These are phyloP conservation scores for Penicillium ochrochloron DNA, from an alignment of 495 filamentous ascomycete genomes.

Conservation along the genomic window DNA sequence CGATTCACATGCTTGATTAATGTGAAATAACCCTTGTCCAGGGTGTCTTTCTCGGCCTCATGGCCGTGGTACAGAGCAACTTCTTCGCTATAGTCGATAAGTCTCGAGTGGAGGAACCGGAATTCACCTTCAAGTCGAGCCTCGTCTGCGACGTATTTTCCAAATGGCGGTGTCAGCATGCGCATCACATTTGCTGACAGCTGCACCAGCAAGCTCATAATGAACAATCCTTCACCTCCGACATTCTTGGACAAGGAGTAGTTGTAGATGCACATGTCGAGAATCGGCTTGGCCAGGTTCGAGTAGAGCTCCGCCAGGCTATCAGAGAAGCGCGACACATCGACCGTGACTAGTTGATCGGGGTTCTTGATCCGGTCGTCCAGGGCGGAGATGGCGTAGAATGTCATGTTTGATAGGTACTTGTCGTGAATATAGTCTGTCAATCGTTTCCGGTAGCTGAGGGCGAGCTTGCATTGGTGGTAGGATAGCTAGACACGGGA, in stretches of 20 bases:
- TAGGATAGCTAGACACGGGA: slow-evolving; percentile 75
- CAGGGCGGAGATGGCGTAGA: slow-evolving; percentile 92
- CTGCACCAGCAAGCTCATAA: slow-evolving; percentile 93
- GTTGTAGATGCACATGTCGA: slow-evolving; percentile 97
- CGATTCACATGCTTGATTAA: slow-evolving; percentile 99
- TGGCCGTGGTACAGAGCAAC: slow-evolving; percentile 92
- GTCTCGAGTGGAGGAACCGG: slow-evolving; percentile 87
- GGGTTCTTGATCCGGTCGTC: slow-evolving; percentile 99
- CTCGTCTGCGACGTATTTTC: slow-evolving; percentile 97
- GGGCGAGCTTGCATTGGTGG: slow-evolving; percentile 91
- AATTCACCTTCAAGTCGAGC: slow-evolving; percentile 94
- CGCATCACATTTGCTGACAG: slow-evolving; percentile 93
- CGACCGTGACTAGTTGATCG: slow-evolving; percentile 95
- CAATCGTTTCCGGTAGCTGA: slow-evolving; percentile 88
- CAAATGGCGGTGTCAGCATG: slow-evolving; percentile 93
- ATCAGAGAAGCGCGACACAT: slow-evolving; percentile 95
- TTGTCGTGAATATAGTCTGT: slow-evolving; percentile 91
- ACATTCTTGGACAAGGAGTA: slow-evolving; percentile 90
- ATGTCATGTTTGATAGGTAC: slow-evolving; percentile 95
- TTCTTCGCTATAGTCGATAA: slow-evolving; percentile 96
- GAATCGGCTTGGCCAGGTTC: slow-evolving; percentile 91
- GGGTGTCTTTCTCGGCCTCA: slow-evolving; percentile 93
- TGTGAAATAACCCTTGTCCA: slow-evolving; percentile 98
- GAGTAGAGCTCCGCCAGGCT: slow-evolving; percentile 94
- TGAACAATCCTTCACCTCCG: slow-evolving; percentile 89